Base-by-base conservation (phyloP, 352 stramenopile genomes). In the Pythium aphanidermatum region DNA sequence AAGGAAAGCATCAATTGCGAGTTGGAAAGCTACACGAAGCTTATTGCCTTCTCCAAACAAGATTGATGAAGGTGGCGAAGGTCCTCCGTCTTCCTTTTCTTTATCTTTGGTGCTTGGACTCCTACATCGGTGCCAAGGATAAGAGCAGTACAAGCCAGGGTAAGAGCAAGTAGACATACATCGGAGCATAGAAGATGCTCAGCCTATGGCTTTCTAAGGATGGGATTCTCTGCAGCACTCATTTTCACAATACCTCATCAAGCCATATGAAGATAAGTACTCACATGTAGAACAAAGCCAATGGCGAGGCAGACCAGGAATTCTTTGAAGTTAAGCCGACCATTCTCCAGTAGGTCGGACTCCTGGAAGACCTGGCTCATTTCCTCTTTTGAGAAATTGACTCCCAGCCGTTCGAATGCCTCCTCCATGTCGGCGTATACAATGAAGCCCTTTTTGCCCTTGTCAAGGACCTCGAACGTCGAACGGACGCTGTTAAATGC, bases 291-390 rank as follows among this genome's bases (percentile, higher is more conserved):
- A 14, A 95, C 74, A 44, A 92, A 95, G 24, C 70, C 78, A 23
- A 95, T 88, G 0, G 78, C 83, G 32, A 95, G 74, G 28, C 80
- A 93, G 5, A 90, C 74, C 37, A 95, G 74, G 31, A 94, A 94
- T 57, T 94, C 84, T 42, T 92, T 93, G 54, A 95, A 95, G 20
- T 56, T 86, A 13, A 95, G 70, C 28, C 64, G 65, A 36, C 80
- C 80, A 46, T 83, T 77, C 45, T 92, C 71, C 43, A 74, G 65
- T 73, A 95, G 86, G 46, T 95, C 83, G 24, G 82, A 89, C 45
- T 92, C 82, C 33, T 86, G 55, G 38, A 89, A 86, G 13, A 87
- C 74, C 44, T 90, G 72, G 4, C 63, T 37, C 40, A 88, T 79
- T 41, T 92, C 80, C 23, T 85, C 75, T 17, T 67, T 58, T 17